Base-by-base conservation (phyloP, 768 basidiomycete species). In the Roridomyces roridus region DNA sequence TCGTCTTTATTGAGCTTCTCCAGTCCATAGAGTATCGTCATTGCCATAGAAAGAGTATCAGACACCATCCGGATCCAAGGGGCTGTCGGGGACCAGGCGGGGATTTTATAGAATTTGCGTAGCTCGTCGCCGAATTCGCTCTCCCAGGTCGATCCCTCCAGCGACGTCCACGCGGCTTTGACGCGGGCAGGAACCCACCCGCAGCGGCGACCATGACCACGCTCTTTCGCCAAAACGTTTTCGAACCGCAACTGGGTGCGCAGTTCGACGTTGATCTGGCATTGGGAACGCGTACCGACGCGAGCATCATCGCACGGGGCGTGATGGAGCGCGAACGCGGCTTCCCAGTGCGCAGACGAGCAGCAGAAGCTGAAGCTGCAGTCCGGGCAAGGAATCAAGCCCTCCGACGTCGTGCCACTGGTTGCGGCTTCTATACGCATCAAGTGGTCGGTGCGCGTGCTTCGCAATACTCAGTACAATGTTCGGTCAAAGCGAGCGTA, bases 1-100 rank as follows among this genome's bases (percentile, higher is more conserved):
- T 64, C 51, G 24, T 68, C 28, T 6, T 48, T 55, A 25, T 72
- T 69, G 31, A 76, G 40, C 15, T 58, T 57, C 41, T 76, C 72
- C 1, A 76, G 59, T 1, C 62, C 72, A 47, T 62, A 71, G 15
- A 76, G 46, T 18, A 73, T 72, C 5, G 70, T 71, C 70, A 75
- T 67, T 2, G 73, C 65, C 63, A 73, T 65, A 4, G 72, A 66
- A 15, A 75, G 55, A 15, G 43, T 51, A 6, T 73, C 67, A 0
- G 72, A 72, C 18, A 63, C 66, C 1, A 55, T 63, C 6, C 73
- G 64, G 18, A 74, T 36, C 47, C 61, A 67, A 0, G 67, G 57
- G 5, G 20, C 59, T 12, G 59, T 41, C 4, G 63, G 36, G 14
- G 39, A 51, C 4, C 23, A 43, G 18, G 21, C 7, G n/a, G 49